Percentiles rank a stretch among this genome's conserved stretches.
phyloP scores from a whole-genome alignment of 805 yeast species.

The Ogataea allantospora region DNA sequence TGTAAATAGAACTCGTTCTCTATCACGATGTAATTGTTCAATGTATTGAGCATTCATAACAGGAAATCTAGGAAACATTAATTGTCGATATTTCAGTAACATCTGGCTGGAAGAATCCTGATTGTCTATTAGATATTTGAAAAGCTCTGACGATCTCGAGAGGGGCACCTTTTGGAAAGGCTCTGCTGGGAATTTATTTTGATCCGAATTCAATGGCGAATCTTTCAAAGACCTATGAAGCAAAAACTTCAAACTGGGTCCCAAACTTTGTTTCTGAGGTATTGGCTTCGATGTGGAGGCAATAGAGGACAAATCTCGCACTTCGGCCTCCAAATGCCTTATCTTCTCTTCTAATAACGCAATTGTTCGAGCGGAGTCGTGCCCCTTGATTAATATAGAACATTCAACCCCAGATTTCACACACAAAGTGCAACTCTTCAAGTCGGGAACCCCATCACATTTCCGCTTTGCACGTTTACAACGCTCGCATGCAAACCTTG shows the following conservation, averaged over 20 bases:
- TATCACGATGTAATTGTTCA: constrained; percentile 13
- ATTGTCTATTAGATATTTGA: constrained; percentile 11
- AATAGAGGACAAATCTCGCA: background rate
- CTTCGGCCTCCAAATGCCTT: constrained; percentile 13
- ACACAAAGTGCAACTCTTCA: constrained; percentile 19
- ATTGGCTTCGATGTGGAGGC: background rate
- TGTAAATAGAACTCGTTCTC: constrained; percentile 9
- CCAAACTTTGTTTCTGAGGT: constrained; percentile 2
- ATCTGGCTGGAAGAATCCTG: constrained; percentile 13
- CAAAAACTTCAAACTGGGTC: constrained; percentile 15
- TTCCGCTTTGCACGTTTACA: constrained; percentile 23
- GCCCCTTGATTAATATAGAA: constrained; percentile 13
- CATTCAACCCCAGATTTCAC: constrained; percentile 16
- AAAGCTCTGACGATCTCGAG: constrained; percentile 5
- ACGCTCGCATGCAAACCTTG: constrained; percentile 22
- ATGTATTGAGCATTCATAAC: constrained; percentile 6
- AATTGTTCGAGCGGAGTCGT: constrained; percentile 16
- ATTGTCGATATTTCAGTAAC: constrained; percentile 11
- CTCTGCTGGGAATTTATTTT: constrained; percentile 6
- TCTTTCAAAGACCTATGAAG: constrained; percentile 14
- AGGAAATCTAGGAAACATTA: constrained; percentile 23
- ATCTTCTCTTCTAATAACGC: constrained; percentile 20
- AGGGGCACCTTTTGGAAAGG: background rate
- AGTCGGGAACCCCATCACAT: constrained; percentile 26
- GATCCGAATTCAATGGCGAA: constrained; percentile 14